Percentiles rank a stretch among this genome's conserved stretches.
Conservation (phyloP, 352 stramenopile genomes). For the Pythium rishiriense region DNA sequence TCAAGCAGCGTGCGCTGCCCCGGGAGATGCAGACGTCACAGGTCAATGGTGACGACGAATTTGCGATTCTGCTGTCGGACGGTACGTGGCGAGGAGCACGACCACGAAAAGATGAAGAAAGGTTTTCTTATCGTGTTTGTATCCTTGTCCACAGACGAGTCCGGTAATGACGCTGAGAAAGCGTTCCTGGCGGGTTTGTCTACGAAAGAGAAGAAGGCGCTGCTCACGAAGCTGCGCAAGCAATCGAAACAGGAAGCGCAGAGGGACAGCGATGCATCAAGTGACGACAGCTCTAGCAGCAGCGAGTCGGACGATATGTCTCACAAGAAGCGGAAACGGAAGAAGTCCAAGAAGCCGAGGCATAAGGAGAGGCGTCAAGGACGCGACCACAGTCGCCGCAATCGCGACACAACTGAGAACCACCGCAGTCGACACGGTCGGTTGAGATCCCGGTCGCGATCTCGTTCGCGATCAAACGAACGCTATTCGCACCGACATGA, state of each 20-base stretch:
- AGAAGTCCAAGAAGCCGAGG: not conserved
- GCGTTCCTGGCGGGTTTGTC: constrained; percentile 58
- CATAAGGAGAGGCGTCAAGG: not conserved
- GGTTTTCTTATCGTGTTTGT: no score
- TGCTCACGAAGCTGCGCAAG: constrained; percentile 61
- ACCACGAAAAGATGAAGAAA: not conserved
- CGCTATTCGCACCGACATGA: not conserved
- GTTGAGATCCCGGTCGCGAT: not conserved
- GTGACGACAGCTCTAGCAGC: constrained; percentile 11
- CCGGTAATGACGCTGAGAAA: constrained; percentile 41
- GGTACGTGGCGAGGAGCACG: constrained; percentile 11
- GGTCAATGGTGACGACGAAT: constrained; percentile 34
- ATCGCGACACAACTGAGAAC: not conserved
- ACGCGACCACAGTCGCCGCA: not conserved
- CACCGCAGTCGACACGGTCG: not conserved
- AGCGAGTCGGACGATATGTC: not conserved
- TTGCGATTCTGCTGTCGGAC: constrained; percentile 71
- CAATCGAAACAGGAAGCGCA: constrained; percentile 15
- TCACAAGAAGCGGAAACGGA: constrained; percentile 9
- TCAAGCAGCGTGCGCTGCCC: constrained; percentile 55
- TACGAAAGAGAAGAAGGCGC: constrained; percentile 59
- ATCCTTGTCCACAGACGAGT: constrained; percentile 23
- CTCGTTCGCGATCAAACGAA: not conserved
- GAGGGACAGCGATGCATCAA: not conserved
- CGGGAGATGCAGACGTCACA: constrained; percentile 64